Evolutionary conservation across 805 yeast genomes (phyloP), one percentile per base, ranked within the genome.

Genomic region (Martiniozyma abietophila): DNA sequence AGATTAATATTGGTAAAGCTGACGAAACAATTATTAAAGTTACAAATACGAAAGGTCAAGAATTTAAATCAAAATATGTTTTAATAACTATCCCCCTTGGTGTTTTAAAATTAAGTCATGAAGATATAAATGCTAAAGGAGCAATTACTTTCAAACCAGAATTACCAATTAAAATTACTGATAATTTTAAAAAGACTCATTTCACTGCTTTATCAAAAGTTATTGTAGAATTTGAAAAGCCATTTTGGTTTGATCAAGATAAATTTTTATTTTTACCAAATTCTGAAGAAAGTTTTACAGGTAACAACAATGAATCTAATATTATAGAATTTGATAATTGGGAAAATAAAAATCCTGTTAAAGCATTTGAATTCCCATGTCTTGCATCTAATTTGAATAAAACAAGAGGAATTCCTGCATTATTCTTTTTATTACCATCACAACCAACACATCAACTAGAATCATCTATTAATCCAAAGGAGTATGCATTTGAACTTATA

Each of bases 11-110:
- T 3, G 43, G 39, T 5, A 23, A 26, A 11, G 25, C 19, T 6
- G 35, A 32, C 18, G 14, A 32, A 2, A 38, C 38, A 2, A 39
- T 48, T 29, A 18, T 39, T 14, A 37, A 36, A 9, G 38, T 51
- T 17, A 24, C 35, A 4, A 50, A 53, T 6, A 35, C 31, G 2
- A 39, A 32, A 15, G 55, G 54, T 3, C 18, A 28, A 2, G n/a
- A 11, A 1, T 50, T 32, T 36, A 40, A 30, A 1, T 36, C 50
- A 5, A 58, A 63, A 28, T 65, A 61, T 47, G 44, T 65, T 23
- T 50, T 71, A n/a, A 69, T 69, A 5, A 63, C 75, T 2, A 64
- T 70, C 6, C 77, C 77, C 2, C 65, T 60, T 35, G 63, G 71
- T 22, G 56, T 71, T 5, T 53, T 71, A 30, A 58, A 60, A 26